Evolutionary conservation across 495 filamentous ascomycete species (phyloP), one percentile per base, ranked within the genome.

Genomic region (Tuber microsphaerosporum): DNA sequence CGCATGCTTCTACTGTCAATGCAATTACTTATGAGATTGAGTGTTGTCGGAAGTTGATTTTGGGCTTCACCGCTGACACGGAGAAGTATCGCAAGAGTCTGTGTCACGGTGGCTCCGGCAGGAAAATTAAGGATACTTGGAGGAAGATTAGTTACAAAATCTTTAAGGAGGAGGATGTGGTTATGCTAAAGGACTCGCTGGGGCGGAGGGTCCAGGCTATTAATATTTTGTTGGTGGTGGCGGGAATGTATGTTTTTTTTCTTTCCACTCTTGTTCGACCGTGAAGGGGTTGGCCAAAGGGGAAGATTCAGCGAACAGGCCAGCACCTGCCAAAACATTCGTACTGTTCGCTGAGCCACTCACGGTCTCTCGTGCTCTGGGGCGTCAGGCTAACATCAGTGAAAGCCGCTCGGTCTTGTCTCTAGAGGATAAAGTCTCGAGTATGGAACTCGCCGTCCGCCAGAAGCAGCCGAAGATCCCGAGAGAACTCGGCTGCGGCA

Each of bases 61-160:
- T 70, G 8, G n/a, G n/a, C 41, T 74, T 74, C 41, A 34, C 56
- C 1, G 56, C 56, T 65, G 43, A 39, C 16, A 74, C 72, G 14
- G 39, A 70, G n/a, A 74, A 70, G n/a, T 74, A 70, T 37, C 73
- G 61, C 12, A 39, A 74, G 68, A 74, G 73, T 46, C 45, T 74
- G n/a, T 75, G 44, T 7, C 61, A 74, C 26, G 73, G 51, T 20
- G 39, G 43, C 26, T 43, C 75, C 7, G 37, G 56, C 17, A 72
- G 68, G 42, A 68, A 75, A 42, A 56, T 69, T n/a, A 75, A 51
- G 22, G 70, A 71, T 44, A 17, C 39, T 14, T 71, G 45, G 69
- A 72, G 26, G 74, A 72, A 51, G 44, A 75, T 75, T n/a, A 45
- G 41, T 19, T 39, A 69, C 41, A 61, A 34, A 14, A 12, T 74